A percentile compares a stretch with the other conserved stretches of the same genome.
phyloP scores from a whole-genome alignment of 345 rosid genomes.

The Eucalyptus pauciflora region DNA sequence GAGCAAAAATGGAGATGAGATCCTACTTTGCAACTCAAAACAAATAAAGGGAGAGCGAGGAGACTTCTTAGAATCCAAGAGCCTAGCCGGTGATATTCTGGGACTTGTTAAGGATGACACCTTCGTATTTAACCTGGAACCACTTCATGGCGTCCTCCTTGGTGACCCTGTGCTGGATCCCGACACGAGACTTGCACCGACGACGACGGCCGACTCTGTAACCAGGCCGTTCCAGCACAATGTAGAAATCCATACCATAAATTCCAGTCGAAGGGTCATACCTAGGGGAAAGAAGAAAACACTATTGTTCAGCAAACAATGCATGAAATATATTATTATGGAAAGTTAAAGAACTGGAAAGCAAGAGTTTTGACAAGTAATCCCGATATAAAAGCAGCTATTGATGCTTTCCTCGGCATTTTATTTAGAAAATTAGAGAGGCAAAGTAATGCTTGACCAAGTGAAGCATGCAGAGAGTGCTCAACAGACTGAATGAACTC shows the following conservation, averaged over 20 bases:
- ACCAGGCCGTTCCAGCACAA: slow-evolving; percentile 61
- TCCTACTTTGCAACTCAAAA: background rate
- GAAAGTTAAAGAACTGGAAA: background rate
- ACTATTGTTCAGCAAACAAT: background rate
- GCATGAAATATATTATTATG: background rate
- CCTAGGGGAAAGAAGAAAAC: slow-evolving; percentile 6
- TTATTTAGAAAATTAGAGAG: background rate
- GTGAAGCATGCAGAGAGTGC: background rate
- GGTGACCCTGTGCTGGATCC: slow-evolving; percentile 65
- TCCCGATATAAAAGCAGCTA: background rate
- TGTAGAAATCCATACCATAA: slow-evolving; percentile 61
- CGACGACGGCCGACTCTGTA: slow-evolving; percentile 59
- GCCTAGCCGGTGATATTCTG: slow-evolving; percentile 22
- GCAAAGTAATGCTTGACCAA: background rate
- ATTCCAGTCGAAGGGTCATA: slow-evolving; percentile 69
- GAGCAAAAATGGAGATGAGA: background rate
- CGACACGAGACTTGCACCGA: slow-evolving; percentile 58
- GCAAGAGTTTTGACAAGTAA: background rate
- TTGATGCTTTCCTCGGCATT: background rate
- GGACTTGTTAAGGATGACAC: slow-evolving; percentile 59
- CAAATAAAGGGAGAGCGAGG: background rate
- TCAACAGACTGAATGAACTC: background rate
- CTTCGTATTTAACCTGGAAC: slow-evolving; percentile 78
- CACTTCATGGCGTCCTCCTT: slow-evolving; percentile 73
- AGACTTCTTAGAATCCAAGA: background rate